Base-by-base conservation (phyloP, 2,329 filamentous ascomycete species). In the Fusarium sororula region DNA sequence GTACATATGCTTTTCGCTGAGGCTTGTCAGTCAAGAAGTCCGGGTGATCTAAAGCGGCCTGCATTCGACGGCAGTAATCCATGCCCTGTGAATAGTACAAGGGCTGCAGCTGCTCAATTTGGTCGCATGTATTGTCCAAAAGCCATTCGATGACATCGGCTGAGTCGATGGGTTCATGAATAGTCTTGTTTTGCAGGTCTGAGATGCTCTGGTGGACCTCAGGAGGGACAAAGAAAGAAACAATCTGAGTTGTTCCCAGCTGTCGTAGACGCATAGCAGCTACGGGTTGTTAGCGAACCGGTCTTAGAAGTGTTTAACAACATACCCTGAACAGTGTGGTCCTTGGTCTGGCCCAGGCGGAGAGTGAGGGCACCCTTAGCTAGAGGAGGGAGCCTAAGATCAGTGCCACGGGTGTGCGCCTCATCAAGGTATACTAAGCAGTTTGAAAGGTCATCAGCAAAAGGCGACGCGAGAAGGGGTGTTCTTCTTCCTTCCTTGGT, bases 261-360 rank as follows among this genome's bases (percentile, higher is more conserved):
- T 91, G 87, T 1, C 91, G 85, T 2, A 92, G 79, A 62, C 90
- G 81, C 90, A 92, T 92, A 0, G 90, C 90, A 62, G 90, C 90
- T 88, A 70, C 38, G 11, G 26, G 17, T 18, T 17, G 39, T 75
- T 39, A 73, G 66, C 39, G 15, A 47, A 69, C 51, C 30, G 10
- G 24, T 12, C 12, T 18, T 17, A 5, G 10, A 24, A 28, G 22
- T 35, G 8, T 10, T 11, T 13, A 7, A 9, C 22, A 38, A 3
- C 13, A 22, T 14, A 5, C 90, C 75, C 63, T 78, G 76, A 20
- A 78, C 89, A 0, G 88, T 86, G 22, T 88, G 84, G 63, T 92
- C 90, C 68, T 92, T 92, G 0, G 88, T 90, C 63, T 90, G 86
- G 18, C 86, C 84, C 0, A 88, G 82, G 1, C 87, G 88, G 0